Percentiles rank a stretch among this genome's conserved stretches.
These are phyloP conservation scores for Thoreauomyces humboldtii DNA, from an alignment of 192 early-diverging fungal genomes.

Conservation along the genomic window DNA sequence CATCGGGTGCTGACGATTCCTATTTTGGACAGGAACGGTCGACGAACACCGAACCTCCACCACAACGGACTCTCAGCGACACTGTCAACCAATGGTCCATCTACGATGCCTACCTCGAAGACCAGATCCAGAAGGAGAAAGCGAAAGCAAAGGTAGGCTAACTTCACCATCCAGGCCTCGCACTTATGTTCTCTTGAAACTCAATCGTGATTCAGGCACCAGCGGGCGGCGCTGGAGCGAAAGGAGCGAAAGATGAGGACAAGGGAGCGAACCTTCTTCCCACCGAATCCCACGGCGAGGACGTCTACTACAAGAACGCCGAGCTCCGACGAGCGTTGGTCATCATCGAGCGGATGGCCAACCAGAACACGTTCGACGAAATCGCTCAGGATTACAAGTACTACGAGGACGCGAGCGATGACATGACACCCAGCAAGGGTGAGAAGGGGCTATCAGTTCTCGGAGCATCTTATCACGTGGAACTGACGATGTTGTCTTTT, in stretches of 20 bases:
- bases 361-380: conserved; percentile 67
- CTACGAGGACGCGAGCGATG: conserved; percentile 65
- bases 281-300: conserved; percentile 52
- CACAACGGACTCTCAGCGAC: conserved; percentile 46
- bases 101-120: conserved; percentile 62
- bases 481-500: neutral
- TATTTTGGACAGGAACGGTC: conserved; percentile 41
- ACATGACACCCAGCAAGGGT: conserved; percentile 53
- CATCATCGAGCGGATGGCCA: conserved; percentile 63
- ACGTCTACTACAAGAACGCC: conserved; percentile 57
- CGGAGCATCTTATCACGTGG: neutral
- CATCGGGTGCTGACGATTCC: no score
- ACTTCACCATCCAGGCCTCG: no score
- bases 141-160: conserved; percentile 55
- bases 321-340: conserved; percentile 55
- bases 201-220: neutral
- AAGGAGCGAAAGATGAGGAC: conserved; percentile 58
- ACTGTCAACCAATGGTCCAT: conserved; percentile 66
- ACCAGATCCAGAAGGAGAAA: conserved; percentile 56
- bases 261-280: conserved; percentile 45
- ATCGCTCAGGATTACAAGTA: conserved; percentile 65
- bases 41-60: conserved; percentile 65
- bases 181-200: neutral
- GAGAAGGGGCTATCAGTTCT: no score
- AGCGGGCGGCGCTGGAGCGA: conserved; percentile 32